A percentile compares a stretch with the other conserved stretches of the same genome.
Conservation (phyloP, 768 basidiomycete genomes). For the Pulveroboletus sp. region DNA sequence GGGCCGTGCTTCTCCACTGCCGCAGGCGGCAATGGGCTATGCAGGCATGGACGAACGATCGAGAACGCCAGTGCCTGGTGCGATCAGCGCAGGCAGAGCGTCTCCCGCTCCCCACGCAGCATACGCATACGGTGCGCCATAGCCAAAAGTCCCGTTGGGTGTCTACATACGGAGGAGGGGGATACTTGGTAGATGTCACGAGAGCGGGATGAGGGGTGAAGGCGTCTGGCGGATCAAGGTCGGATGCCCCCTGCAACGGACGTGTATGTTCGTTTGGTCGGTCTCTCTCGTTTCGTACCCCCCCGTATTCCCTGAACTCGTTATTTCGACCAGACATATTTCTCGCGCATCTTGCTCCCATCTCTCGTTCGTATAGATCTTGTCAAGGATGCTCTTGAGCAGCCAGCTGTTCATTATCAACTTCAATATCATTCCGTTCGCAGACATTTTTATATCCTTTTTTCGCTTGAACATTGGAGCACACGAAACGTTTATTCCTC, state of each 20-base stretch:
- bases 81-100: constrained; percentile 28
- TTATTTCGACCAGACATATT: constrained; percentile 11
- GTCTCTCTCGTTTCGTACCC: constrained; percentile 7
- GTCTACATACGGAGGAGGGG: background rate
- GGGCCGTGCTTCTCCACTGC: constrained; percentile 38
- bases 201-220: constrained; percentile 8
- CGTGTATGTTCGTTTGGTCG: constrained; percentile 28
- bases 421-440: constrained; percentile 10
- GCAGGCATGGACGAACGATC: constrained; percentile 26
- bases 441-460: background rate
- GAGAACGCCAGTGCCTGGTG: constrained; percentile 28
- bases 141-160: constrained; percentile 7
- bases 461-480: constrained; percentile 19
- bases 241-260: constrained; percentile 17
- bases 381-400: constrained; percentile 15
- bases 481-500: constrained; percentile 24
- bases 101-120: constrained; percentile 48
- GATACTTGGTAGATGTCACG: constrained; percentile 9
- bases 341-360: constrained; percentile 19
- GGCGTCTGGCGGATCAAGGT: constrained; percentile 13
- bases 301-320: constrained; percentile 7
- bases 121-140: constrained; percentile 39
- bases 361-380: constrained; percentile 22
- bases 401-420: constrained; percentile 17
- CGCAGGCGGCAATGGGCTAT: constrained; percentile 40